Evolutionary conservation across 331 rosid species (phyloP).

Genomic region (Stylosanthes scabra): DNA sequence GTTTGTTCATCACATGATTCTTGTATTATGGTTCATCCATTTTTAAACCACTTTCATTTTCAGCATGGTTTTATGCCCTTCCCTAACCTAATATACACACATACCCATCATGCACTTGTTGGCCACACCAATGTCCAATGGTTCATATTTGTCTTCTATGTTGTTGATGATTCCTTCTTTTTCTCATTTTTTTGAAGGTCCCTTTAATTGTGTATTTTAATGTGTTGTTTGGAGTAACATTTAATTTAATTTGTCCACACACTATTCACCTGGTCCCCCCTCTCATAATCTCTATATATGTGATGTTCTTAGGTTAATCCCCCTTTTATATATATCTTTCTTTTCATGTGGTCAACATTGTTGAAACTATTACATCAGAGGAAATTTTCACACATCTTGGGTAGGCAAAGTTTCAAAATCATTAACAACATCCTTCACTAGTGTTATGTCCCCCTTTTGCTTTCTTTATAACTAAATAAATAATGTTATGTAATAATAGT

Average conservation of each 20-base stretch:
- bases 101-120: background rate
- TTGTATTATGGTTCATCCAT: constrained; percentile 21
- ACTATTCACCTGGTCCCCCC: constrained; percentile 26
- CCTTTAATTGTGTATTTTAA: too few relatives aligned
- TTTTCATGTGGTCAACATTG: constrained; percentile 14
- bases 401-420: constrained; percentile 36
- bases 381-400: constrained; percentile 18
- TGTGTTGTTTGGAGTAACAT: constrained; percentile 34
- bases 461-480: background rate
- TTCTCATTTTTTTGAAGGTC: too few relatives aligned
- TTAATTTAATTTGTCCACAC: constrained; percentile 38
- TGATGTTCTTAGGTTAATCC: constrained; percentile 27
- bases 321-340: constrained; percentile 13
- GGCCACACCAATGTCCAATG: background rate
- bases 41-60: constrained; percentile 9
- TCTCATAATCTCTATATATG: background rate
- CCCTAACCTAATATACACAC: background rate
- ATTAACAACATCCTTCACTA: constrained; percentile 15
- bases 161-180: constrained; percentile 9
- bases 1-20: constrained; percentile 3
- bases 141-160: background rate
- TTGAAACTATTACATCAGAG: constrained; percentile 10
- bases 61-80: background rate
- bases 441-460: constrained; percentile 19
- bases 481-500: background rate